These are phyloP conservation scores for Leersia perrieri DNA, from an alignment of 176 grass and related monocot species.

Conservation along the genomic window DNA sequence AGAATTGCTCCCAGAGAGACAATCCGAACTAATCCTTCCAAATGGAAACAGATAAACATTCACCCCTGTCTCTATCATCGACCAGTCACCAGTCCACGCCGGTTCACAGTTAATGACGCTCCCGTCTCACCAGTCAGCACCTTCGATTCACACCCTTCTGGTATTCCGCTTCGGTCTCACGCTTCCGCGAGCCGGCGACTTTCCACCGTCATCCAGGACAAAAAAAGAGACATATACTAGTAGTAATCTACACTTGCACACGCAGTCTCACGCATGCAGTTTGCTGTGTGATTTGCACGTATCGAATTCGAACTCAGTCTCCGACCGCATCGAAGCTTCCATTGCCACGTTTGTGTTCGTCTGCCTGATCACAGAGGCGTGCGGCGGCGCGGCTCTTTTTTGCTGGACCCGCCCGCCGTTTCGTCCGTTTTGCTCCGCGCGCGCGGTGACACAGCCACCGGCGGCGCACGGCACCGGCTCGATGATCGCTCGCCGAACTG, in stretches of 20 bases:
- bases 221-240: not conserved
- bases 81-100: not conserved
- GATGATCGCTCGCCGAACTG: too few relatives aligned
- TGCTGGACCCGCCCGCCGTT: not conserved
- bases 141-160: too few relatives aligned
- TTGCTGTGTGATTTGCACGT: not conserved
- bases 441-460: too few relatives aligned
- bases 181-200: not conserved
- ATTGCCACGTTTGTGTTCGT: not conserved
- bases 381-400: not conserved
- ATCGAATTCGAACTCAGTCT: not conserved
- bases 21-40: not conserved
- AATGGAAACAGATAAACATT: not conserved
- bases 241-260: too few relatives aligned
- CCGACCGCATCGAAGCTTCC: not conserved
- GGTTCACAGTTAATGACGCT: not conserved
- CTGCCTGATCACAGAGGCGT: not conserved
- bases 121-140: too few relatives aligned
- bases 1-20: not conserved
- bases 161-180: not conserved
- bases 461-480: too few relatives aligned
- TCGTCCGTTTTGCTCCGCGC: too few relatives aligned
- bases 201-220: not conserved
- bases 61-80: not conserved
- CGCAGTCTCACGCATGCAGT: not conserved